These are phyloP conservation scores for Phytopythium mirpurense DNA, from an alignment of 352 stramenopile genomes.

Conservation along the genomic window DNA sequence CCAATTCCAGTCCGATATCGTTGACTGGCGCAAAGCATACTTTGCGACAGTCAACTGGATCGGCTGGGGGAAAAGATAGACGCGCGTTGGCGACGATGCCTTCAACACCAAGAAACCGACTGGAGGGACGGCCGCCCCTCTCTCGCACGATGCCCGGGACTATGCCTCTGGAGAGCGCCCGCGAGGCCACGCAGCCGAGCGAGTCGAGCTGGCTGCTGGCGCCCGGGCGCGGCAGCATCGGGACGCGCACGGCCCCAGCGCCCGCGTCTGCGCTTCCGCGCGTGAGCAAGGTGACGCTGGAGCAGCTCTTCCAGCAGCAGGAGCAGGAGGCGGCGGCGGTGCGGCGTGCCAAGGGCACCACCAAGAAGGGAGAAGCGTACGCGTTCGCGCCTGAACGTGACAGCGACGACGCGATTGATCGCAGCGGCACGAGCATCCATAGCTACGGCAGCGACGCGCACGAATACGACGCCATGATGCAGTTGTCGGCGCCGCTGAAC, in stretches of 20 bases:
- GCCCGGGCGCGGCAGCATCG: neutral
- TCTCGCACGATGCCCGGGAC: too few species aligned
- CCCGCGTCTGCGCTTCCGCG: slow-evolving; percentile 5
- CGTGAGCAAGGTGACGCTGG: slow-evolving; percentile 6
- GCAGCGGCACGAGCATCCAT: slow-evolving; percentile 27
- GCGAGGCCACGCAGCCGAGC: neutral
- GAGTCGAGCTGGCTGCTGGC: slow-evolving; percentile 5
- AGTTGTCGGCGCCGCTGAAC: slow-evolving; percentile 49
- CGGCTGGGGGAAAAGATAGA: too few species aligned
- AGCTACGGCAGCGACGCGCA: slow-evolving; percentile 30
- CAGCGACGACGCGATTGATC: slow-evolving; percentile 22
- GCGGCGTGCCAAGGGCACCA: slow-evolving; percentile 4
- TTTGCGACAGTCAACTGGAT: too few species aligned
- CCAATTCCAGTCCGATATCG: too few species aligned
- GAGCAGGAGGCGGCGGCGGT: slow-evolving; percentile 5
- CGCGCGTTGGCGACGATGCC: neutral
- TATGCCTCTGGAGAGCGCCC: neutral
- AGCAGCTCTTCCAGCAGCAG: slow-evolving; percentile 9
- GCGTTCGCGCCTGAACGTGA: slow-evolving; percentile 9
- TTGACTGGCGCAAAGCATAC: too few species aligned
- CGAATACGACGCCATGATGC: slow-evolving; percentile 54
- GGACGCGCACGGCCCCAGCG: slow-evolving; percentile 10
- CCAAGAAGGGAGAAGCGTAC: neutral
- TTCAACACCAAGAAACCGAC: slow-evolving; percentile 2
- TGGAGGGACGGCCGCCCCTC: too few species aligned